Evolutionary conservation across 495 filamentous ascomycete species (phyloP), one percentile per base, ranked within the genome.

Genomic region (Pyrenopolyporus hunteri): DNA sequence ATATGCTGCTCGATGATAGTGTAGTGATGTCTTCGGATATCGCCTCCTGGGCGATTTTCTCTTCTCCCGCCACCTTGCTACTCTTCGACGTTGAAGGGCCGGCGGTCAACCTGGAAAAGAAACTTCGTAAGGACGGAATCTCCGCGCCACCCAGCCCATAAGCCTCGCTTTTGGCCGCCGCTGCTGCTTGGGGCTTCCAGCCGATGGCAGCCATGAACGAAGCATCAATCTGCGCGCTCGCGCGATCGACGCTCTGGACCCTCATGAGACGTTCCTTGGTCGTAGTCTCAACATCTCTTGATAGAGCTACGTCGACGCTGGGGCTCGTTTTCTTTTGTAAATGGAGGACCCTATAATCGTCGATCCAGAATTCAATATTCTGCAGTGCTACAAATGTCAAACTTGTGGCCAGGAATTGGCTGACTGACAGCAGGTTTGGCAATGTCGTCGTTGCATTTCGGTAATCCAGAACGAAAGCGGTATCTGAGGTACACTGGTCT

Each of bases 361-460:
- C 93, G 35, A 99, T 80, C 83, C 86, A 91, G 31, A 99, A 80
- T 59, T 98, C 94, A 46, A 99, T 92, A 23, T 82, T 81, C 69
- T 95, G 80, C 32, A 99, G 77, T 1, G 88, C 87, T 35, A 99
- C 93, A 74, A 99, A 99, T 6, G 95, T 99, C 74, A 99, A 79
- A 74, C 93, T 97, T 32, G 92, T 97, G 1, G 90, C 87, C 46
- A 99, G 78, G 64, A 99, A 99, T 73, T 96, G 91, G 64, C 88
- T 88, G 31, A 99, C 80, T 0, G 89, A 89, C 25, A 95, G 79
- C 25, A 99, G 75, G 35, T 89, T 88, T 6, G 95, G 95, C 35
- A 98, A 73, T 0, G 92, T 87, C 1, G 94, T 91, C 5, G 87
- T 89, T 22, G 85, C 83, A 63, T 93, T 96, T 71, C 95, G 84